Evolutionary conservation across 2,329 filamentous ascomycete genomes (phyloP), one percentile per base, ranked within the genome.

Genomic region (Aciculosporium take): DNA sequence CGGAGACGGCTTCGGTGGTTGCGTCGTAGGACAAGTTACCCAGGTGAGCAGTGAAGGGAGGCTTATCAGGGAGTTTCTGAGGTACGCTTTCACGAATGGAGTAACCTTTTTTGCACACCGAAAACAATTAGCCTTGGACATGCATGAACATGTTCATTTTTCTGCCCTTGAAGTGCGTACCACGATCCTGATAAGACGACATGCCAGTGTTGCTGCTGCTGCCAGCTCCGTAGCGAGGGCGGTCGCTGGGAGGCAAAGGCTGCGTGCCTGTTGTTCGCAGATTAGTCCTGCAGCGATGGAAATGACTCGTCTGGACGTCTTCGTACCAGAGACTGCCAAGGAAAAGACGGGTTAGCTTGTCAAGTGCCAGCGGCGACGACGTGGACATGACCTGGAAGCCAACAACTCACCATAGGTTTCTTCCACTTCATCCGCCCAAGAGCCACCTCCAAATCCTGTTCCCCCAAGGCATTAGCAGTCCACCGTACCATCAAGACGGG

Each of bases 361-460:
- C 53, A 48, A 25, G 20, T 32, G 18, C 20, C 17, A n/a, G 21
- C 23, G n/a, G 15, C 6, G 20, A 6, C 8, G 10, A 4, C 15
- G 13, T 21, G 2, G n/a, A n/a, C n/a, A n/a, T n/a, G n/a, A n/a
- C n/a, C n/a, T 5, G 3, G 15, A 9, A n/a, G 1, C 55, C 53
- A 39, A 41, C 6, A 44, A 68, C 79, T 70, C 73, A 89, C 84
- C 69, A 63, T 79, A 76, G 51, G 84, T 74, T 57, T 94, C 87
- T 66, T 98, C 91, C 69, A 98, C 94, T 63, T 98, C 91, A 68
- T 98, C 93, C 56, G 91, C 91, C 91, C 91, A 98, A 53, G 91
- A 96, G 59, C 89, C 57, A 56, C 60, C 87, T 53, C 68, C 72
- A 50, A 67, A 69, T 50, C 65, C 67, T 69, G 41, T 35, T 6